Percentiles rank a stretch among this genome's conserved stretches.
Conservation (phyloP, 805 yeast genomes). For the Myxozyma monticola region DNA sequence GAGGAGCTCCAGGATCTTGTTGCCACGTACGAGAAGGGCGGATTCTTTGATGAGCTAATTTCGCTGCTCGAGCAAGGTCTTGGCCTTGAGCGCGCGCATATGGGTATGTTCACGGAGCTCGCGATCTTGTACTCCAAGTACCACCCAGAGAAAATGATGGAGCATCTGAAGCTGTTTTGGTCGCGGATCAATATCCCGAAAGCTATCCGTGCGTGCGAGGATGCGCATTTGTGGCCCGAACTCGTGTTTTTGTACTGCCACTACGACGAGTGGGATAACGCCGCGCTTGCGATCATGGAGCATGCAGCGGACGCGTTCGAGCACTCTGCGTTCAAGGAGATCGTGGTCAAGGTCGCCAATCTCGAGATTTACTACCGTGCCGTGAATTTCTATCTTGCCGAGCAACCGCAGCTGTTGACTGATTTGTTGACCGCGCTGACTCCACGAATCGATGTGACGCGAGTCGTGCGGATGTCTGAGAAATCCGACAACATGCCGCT, state of each 20-base stretch:
- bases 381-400: slow-evolving; percentile 86
- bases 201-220: slow-evolving; percentile 90
- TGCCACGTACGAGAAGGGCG: slow-evolving; percentile 79
- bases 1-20: slow-evolving; percentile 93
- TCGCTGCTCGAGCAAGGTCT: slow-evolving; percentile 93
- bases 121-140: slow-evolving; percentile 89
- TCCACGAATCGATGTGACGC: slow-evolving; percentile 88
- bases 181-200: slow-evolving; percentile 97
- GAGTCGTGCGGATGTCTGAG: slow-evolving; percentile 86
- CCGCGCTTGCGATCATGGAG: slow-evolving; percentile 94
- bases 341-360: slow-evolving; percentile 90
- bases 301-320: slow-evolving; percentile 90
- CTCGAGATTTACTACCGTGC: slow-evolving; percentile 97
- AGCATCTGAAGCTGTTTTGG: slow-evolving; percentile 96
- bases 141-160: slow-evolving; percentile 86
- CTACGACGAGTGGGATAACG: slow-evolving; percentile 99
- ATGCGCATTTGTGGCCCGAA: slow-evolving; percentile 94
- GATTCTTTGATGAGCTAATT: slow-evolving; percentile 88
- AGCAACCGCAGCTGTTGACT: slow-evolving; percentile 86
- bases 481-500: slow-evolving; percentile 95
- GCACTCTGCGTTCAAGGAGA: slow-evolving; percentile 90
- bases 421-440: slow-evolving; percentile 82
- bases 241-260: slow-evolving; percentile 94
- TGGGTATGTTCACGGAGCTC: slow-evolving; percentile 99
- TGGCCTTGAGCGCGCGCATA: slow-evolving; percentile 96